Evolutionary conservation across 2,329 filamentous ascomycete species (phyloP), one percentile per base, ranked within the genome.

Genomic region (Pseudogymnoascus sp.): DNA sequence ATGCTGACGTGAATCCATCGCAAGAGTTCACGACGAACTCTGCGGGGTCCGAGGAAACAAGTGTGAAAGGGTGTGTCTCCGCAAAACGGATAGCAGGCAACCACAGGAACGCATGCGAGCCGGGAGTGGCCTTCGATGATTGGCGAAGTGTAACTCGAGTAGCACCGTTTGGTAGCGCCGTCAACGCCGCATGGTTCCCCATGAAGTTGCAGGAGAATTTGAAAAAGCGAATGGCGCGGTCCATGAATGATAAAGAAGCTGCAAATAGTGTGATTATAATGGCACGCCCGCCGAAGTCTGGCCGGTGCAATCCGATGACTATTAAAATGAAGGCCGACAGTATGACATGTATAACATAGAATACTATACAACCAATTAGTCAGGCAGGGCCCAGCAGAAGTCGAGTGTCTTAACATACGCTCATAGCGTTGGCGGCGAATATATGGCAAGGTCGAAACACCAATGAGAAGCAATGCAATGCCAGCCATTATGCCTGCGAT

Each of bases 11-110:
- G 69, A 87, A 87, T 5, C 84, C 84, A 66, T 83, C 78, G 65
- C 83, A 78, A 0, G 83, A 79, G 58, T 80, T 78, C 60, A 87
- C 78, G 22, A 87, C 78, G 59, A 87, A 83, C 72, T 87, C 73
- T 1, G 66, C 68, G 0, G 82, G 80, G 14, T 76, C 77, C 22
- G 77, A 72, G 22, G 67, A 70, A 22, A 81, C 80, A 58, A 87
- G 82, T 2, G 84, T 87, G 66, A 88, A 88, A 0, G 85, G 85
- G 65, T 89, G 86, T 1, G 81, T 84, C 71, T 88, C 82, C 16
- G 81, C 74, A 1, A 75, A 66, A 8, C 84, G 80, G 58, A 88
- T 78, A 4, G 74, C 74, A 0, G 85, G 86, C 5, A 88, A 79
- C 83, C 84, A 88, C 30, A 88, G 72, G 68, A 86, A 87, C 67